Evolutionary conservation across 2,329 filamentous ascomycete species (phyloP).

Genomic region (Rutstroemia sp.): DNA sequence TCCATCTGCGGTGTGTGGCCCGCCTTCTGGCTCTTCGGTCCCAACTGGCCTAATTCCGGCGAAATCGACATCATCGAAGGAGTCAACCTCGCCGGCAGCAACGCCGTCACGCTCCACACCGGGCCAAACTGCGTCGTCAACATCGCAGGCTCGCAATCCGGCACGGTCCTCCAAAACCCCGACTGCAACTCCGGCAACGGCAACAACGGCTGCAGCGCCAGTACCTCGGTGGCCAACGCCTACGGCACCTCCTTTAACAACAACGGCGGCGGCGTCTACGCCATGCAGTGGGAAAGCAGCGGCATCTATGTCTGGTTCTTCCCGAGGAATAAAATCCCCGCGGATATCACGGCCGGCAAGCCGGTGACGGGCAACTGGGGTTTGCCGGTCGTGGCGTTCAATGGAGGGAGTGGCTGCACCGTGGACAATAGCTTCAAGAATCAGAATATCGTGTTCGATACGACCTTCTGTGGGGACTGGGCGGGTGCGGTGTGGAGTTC

Average conservation of each 20-base stretch:
- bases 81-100: conserved; percentile 53
- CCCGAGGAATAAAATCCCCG: conserved; percentile 54
- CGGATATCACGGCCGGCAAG: conserved; percentile 48
- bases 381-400: conserved; percentile 61
- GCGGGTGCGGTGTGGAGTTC: conserved; percentile 63
- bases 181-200: neutral
- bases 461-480: conserved; percentile 82
- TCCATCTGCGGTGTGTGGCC: conserved; percentile 52
- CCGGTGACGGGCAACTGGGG: conserved; percentile 64
- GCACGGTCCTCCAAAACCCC: conserved; percentile 35
- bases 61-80: conserved; percentile 81
- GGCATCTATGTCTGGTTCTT: conserved; percentile 81
- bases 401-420: conserved; percentile 58
- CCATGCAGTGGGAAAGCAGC: conserved; percentile 66
- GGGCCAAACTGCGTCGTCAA: conserved; percentile 62
- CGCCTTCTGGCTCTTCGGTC: conserved; percentile 50
- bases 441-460: conserved; percentile 74
- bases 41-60: conserved; percentile 59
- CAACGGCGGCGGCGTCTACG: conserved; percentile 60
- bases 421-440: conserved; percentile 62
- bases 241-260: conserved; percentile 61
- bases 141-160: conserved; percentile 40
- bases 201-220: conserved; percentile 16
- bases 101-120: conserved; percentile 64
- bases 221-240: conserved; percentile 10